phyloP scores from a whole-genome alignment of 2,329 filamentous ascomycete genomes.

The Niveomyces coronatus region DNA sequence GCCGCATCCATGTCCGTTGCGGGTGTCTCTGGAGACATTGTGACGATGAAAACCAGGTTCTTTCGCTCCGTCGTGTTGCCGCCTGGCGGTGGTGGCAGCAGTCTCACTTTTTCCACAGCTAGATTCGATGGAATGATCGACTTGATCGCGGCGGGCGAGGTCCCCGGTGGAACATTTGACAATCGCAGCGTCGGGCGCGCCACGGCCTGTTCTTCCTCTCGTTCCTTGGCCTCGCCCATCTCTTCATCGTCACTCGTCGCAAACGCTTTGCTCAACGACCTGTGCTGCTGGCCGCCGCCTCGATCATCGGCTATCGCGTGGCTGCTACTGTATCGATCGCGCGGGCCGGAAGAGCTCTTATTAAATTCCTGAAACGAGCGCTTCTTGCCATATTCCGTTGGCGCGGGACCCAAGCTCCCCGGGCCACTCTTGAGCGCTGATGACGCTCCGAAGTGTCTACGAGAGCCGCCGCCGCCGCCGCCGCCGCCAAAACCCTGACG shows the following conservation, averaged over 20 bases:
- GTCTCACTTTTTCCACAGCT: slow-evolving; percentile 62
- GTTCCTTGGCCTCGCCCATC: slow-evolving; percentile 29
- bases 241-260: slow-evolving; percentile 54
- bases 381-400: slow-evolving; percentile 41
- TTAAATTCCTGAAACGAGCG: slow-evolving; percentile 34
- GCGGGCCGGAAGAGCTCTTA: slow-evolving; percentile 21
- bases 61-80: slow-evolving; percentile 51
- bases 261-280: slow-evolving; percentile 54
- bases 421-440: slow-evolving; percentile 49
- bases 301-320: slow-evolving; percentile 27
- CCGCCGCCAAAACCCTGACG: slow-evolving; percentile 20
- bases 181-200: slow-evolving; percentile 54
- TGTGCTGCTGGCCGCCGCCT: slow-evolving; percentile 32
- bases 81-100: slow-evolving; percentile 43
- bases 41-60: slow-evolving; percentile 68
- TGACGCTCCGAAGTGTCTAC: slow-evolving; percentile 52
- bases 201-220: slow-evolving; percentile 47
- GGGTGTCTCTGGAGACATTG: slow-evolving; percentile 68
- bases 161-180: slow-evolving; percentile 49
- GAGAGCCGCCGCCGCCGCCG: slow-evolving; percentile 25
- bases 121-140: slow-evolving; percentile 49
- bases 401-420: slow-evolving; percentile 47
- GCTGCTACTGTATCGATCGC: slow-evolving; percentile 18
- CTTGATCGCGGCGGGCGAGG: slow-evolving; percentile 49
- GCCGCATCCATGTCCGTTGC: slow-evolving; percentile 73